These are phyloP conservation scores for Diaporthe australafricana DNA, from an alignment of 2,329 filamentous ascomycete species.

Conservation along the genomic window DNA sequence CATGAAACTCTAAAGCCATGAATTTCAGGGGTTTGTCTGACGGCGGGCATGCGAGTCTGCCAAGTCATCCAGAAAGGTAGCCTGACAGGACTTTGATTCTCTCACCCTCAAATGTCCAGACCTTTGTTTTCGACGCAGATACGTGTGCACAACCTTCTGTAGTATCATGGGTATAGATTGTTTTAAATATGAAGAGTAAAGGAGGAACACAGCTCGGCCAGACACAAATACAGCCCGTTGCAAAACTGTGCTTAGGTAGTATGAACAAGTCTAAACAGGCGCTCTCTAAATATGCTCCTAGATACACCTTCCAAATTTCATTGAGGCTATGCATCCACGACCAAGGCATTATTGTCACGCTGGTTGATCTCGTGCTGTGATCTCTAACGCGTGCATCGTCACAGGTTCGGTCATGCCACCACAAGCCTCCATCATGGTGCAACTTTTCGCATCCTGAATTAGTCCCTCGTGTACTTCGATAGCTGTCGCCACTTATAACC, in stretches of 20 bases:
- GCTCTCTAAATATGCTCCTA: background rate
- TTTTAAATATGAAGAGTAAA: too few relatives aligned
- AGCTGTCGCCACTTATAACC: constrained; percentile 63
- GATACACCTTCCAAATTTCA: background rate
- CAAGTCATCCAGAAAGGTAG: background rate
- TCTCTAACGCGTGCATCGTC: too few relatives aligned
- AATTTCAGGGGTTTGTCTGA: background rate
- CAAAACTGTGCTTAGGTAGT: too few relatives aligned
- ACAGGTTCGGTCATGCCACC: too few relatives aligned
- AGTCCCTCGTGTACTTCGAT: constrained; percentile 60
- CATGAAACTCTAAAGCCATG: constrained; percentile 6
- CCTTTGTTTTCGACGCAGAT: too few relatives aligned
- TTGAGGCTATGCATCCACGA: background rate
- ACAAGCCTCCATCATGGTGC: too few relatives aligned
- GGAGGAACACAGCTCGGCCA: background rate
- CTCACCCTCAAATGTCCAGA: too few relatives aligned
- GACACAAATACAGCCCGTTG: background rate
- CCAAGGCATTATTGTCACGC: background rate
- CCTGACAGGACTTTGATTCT: too few relatives aligned
- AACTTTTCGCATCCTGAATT: background rate
- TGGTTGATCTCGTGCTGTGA: too few relatives aligned
- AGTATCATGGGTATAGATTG: too few relatives aligned
- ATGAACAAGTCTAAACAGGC: too few relatives aligned
- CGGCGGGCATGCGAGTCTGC: background rate
- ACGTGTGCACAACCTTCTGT: too few relatives aligned